These are phyloP conservation scores for Epichloe glyceriae DNA, from an alignment of 2,329 filamentous ascomycete genomes.

Conservation along the genomic window DNA sequence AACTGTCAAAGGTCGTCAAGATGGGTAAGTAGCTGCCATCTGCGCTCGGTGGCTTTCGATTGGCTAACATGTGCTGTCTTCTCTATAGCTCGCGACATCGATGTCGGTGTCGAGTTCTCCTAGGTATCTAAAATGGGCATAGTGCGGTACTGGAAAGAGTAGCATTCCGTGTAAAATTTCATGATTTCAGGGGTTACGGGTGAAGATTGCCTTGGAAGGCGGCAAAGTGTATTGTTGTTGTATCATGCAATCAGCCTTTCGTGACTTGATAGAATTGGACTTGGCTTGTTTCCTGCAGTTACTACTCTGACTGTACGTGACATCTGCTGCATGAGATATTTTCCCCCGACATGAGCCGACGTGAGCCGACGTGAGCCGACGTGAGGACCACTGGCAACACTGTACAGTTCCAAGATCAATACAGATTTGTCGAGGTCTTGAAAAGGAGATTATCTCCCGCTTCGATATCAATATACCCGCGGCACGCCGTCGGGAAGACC, in stretches of 20 bases:
- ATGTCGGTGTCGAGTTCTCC: slow-evolving; percentile 92
- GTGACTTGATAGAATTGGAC: slow-evolving; percentile 1
- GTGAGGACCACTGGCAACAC: no score
- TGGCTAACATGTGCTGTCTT: slow-evolving; percentile 10
- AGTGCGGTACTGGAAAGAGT: slow-evolving; percentile 3
- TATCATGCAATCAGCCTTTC: slow-evolving; percentile 4
- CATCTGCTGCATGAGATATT: not conserved
- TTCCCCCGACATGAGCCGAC: not conserved
- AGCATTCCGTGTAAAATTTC: slow-evolving; percentile 17
- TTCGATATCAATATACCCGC: not conserved
- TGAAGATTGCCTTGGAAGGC: not conserved
- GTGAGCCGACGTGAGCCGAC: not conserved
- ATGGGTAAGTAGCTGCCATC: slow-evolving; percentile 52
- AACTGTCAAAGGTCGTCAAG: slow-evolving; percentile 99
- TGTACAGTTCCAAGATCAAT: no score
- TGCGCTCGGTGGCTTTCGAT: not conserved
- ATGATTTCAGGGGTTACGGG: not conserved
- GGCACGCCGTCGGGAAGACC: not conserved
- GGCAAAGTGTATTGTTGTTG: slow-evolving; percentile 3
- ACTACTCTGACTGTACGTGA: slow-evolving; percentile 3
- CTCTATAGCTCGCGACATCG: slow-evolving; percentile 70
- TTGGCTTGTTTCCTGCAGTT: not conserved
- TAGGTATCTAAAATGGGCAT: slow-evolving; percentile 58
- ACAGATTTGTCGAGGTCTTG: no score
- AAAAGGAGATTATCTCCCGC: no score